Evolutionary conservation across 2,329 filamentous ascomycete species (phyloP), one percentile per base, ranked within the genome.

Genomic region (Alternaria conjuncta): DNA sequence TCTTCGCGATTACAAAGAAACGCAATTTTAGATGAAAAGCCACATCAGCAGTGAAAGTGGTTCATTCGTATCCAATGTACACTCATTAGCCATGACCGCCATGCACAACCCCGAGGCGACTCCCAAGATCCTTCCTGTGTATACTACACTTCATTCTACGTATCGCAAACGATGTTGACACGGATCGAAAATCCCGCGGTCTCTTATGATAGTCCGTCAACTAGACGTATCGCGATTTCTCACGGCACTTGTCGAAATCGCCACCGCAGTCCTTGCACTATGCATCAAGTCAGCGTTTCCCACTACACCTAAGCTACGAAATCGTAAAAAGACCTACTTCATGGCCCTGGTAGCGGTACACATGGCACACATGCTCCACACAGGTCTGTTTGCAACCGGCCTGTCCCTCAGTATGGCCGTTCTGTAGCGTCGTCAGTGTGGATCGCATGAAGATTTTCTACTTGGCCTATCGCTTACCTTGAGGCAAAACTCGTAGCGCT

Each of bases 351-450:
- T 28, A 28, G 12, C 55, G 56, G n/a, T 60, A 30, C 9, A 55
- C 41, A 10, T 63, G 53, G 49, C 68, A 71, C 20, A 71, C 65
- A 55, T 68, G 65, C 43, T 71, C 63, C 11, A 61, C 58, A 32
- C 67, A 71, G 8, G 67, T 69, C 55, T 63, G 47, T 23, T 50
- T 57, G 43, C 65, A 67, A 7, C 68, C 67, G 3, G 21, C 13
- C 25, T 69, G 63, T 21, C 63, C 63, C 5, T 41, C 5, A 3
- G 61, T 64, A 23, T 64, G 60, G 5, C 68, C 68, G 28, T 71
- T 69, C 68, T 71, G 5, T 5, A 4, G 4, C 13, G 11, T 12
- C 9, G 23, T 64, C 23, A 56, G 61, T 49, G 7, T 43, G 4
- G 9, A 23, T 15, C 18, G 9, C 30, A 46, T 4, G 12, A 1